Percentiles rank a stretch among this genome's conserved stretches.
Conservation (phyloP, 169 alveolate genomes). For the Eimeria brunetti region DNA sequence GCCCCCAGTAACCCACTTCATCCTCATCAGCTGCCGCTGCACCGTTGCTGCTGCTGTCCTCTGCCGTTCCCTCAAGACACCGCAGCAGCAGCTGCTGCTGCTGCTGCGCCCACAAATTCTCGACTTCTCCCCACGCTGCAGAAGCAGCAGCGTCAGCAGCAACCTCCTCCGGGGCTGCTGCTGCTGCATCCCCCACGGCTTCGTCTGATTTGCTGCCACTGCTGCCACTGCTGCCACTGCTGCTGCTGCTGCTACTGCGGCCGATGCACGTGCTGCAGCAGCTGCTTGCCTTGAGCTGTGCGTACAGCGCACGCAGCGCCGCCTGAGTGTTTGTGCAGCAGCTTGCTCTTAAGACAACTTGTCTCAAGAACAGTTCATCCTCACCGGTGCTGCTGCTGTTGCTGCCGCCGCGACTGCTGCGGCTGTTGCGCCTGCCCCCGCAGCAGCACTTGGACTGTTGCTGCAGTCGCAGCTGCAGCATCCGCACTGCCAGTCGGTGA, state of each 20-base stretch:
- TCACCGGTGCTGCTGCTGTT: neutral
- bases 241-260: conserved; percentile 71
- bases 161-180: conserved; percentile 16
- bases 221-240: conserved; percentile 33
- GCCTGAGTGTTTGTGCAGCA: conserved; percentile 36
- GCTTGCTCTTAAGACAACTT: conserved; percentile 51
- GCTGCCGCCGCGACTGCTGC: conserved; percentile 69
- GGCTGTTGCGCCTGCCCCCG: conserved; percentile 70
- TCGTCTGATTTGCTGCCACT: conserved; percentile 1
- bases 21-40: conserved; percentile 58
- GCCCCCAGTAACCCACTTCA: conserved; percentile 20
- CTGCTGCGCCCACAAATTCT: conserved; percentile 29
- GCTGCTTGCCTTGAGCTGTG: conserved; percentile 71
- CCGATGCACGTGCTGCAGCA: conserved; percentile 60
- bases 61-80: conserved; percentile 53
- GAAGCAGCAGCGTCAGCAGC: conserved; percentile 75
- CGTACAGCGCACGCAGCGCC: conserved; percentile 60
- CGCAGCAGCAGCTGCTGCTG: conserved; percentile 64
- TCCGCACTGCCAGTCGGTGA: conserved; percentile 73
- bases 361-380: conserved; percentile 55
- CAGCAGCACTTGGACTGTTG: conserved; percentile 64
- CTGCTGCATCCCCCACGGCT: conserved; percentile 25
- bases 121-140: conserved; percentile 60
- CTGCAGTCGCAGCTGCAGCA: conserved; percentile 75
- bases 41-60: conserved; percentile 25